Percentiles rank a stretch among this genome's conserved stretches.
Evolutionary conservation across 768 basidiomycete genomes (phyloP).

Genomic region (Arthromyces matolae): DNA sequence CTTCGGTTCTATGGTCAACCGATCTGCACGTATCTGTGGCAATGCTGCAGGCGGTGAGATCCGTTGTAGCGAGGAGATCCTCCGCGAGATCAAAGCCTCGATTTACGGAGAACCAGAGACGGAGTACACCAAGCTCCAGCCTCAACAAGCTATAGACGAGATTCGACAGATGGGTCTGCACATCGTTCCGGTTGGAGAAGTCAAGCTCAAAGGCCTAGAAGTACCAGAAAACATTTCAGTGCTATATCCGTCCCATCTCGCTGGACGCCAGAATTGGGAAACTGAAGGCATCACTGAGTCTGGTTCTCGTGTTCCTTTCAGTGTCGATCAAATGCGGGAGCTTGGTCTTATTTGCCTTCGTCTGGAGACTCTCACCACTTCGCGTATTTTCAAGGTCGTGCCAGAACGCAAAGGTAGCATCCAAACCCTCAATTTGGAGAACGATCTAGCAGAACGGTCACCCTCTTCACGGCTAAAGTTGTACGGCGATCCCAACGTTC

Average conservation of each 20-base stretch:
- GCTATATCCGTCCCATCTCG: conserved; percentile 74
- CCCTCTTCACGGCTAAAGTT: conserved; percentile 35
- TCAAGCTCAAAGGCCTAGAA: conserved; percentile 93
- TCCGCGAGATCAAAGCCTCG: conserved; percentile 72
- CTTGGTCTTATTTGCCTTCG: conserved; percentile 73
- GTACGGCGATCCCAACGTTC: conserved; percentile 55
- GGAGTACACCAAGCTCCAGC: conserved; percentile 56
- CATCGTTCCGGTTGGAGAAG: conserved; percentile 79
- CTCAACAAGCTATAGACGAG: conserved; percentile 63
- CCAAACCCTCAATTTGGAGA: conserved; percentile 29
- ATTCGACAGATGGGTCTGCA: conserved; percentile 68
- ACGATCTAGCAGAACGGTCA: conserved; percentile 24
- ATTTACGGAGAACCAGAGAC: conserved; percentile 57
- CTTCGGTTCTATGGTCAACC: conserved; percentile 94
- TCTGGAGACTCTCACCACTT: conserved; percentile 70
- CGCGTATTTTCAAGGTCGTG: conserved; percentile 51
- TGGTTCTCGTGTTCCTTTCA: conserved; percentile 58
- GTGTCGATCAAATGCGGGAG: conserved; percentile 69
- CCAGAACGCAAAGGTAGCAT: conserved; percentile 45
- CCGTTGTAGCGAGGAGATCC: conserved; percentile 83
- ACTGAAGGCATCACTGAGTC: conserved; percentile 32
- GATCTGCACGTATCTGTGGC: conserved; percentile 79
- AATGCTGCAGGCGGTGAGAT: conserved; percentile 91
- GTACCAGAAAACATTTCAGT: conserved; percentile 83
- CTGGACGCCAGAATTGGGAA: conserved; percentile 57